These are phyloP conservation scores for Auxenochlorella pyrenoidosa DNA, from an alignment of 139 green algal genomes.

Conservation along the genomic window DNA sequence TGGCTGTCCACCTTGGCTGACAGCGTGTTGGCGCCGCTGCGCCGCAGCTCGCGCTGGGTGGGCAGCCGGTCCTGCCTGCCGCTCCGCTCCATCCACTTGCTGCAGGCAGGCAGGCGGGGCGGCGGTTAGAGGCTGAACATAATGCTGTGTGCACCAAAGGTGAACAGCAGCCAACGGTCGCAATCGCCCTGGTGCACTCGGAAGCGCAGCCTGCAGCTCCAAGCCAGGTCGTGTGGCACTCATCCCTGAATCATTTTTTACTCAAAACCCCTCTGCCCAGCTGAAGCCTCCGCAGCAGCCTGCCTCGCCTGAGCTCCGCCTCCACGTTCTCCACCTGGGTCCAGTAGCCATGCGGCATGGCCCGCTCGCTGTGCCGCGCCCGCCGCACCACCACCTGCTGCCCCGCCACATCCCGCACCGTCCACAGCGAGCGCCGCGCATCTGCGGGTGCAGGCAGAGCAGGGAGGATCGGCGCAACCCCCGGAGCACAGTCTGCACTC, in stretches of 20 bases:
- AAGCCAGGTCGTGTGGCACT: too few relatives aligned
- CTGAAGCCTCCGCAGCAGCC: too few relatives aligned
- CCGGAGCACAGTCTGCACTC: too few relatives aligned
- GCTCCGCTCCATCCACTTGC: slow-evolving; percentile 46
- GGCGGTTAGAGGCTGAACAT: not conserved
- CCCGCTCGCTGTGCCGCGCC: not conserved
- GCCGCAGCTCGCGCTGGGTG: slow-evolving; percentile 44
- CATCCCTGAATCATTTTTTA: too few relatives aligned
- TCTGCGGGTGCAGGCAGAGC: not conserved
- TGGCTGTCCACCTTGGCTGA: slow-evolving; percentile 23
- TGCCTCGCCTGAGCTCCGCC: slow-evolving; percentile 45
- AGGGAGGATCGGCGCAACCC: too few relatives aligned
- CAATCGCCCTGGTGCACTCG: too few relatives aligned
- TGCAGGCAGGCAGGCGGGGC: not conserved
- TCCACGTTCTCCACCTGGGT: slow-evolving; percentile 49
- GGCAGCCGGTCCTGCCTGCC: slow-evolving; percentile 37
- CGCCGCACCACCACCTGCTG: slow-evolving; percentile 27
- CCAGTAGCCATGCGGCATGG: slow-evolving; percentile 52
- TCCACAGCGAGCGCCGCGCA: slow-evolving; percentile 7
- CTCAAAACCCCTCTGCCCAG: too few relatives aligned
- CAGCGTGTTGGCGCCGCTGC: slow-evolving; percentile 46
- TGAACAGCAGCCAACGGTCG: too few relatives aligned
- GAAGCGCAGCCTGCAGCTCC: too few relatives aligned
- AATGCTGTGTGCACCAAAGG: too few relatives aligned
- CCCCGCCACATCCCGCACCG: slow-evolving; percentile 31